phyloP scores from a whole-genome alignment of 2,329 filamentous ascomycete genomes.

The Penicillium janthinellum region DNA sequence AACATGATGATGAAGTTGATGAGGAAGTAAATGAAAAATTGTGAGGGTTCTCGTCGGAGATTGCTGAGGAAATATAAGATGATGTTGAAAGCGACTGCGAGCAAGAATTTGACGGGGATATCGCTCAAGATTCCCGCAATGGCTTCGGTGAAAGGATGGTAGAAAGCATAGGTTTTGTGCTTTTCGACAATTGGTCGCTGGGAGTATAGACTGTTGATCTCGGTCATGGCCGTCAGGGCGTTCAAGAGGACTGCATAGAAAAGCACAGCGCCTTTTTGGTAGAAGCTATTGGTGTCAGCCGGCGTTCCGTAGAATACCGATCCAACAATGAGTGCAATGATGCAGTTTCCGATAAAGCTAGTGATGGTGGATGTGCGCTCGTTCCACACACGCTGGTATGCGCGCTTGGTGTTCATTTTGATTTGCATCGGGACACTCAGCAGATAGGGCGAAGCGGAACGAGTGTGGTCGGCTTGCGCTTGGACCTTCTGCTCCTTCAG shows the following conservation, averaged over 20 bases:
- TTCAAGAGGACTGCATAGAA: conserved; percentile 89
- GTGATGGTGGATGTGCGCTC: conserved; percentile 73
- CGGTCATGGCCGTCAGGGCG: conserved; percentile 61
- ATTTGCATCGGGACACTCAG: conserved; percentile 74
- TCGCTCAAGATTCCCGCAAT: conserved; percentile 26
- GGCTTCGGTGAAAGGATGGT: conserved; percentile 28
- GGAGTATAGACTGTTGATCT: conserved; percentile 45
- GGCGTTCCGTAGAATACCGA: conserved; percentile 78
- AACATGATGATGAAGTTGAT: conserved; percentile 72
- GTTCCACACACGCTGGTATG: conserved; percentile 71
- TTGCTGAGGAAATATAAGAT: conserved; percentile 85
- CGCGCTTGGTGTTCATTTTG: conserved; percentile 74
- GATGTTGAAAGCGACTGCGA: conserved; percentile 74
- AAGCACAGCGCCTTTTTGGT: conserved; percentile 71
- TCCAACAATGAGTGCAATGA: conserved; percentile 74
- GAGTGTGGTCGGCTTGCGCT: conserved; percentile 47
- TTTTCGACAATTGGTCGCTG: conserved; percentile 33
- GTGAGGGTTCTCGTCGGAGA: conserved; percentile 68
- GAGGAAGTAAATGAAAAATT: conserved; percentile 86
- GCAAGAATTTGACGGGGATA: conserved; percentile 75
- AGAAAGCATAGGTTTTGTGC: conserved; percentile 33
- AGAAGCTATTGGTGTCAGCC: conserved; percentile 68
- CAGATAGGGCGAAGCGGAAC: conserved; percentile 75
- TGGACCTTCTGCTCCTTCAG: conserved; percentile 40
- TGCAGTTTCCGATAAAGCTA: conserved; percentile 64